These are phyloP conservation scores for Aspergillus heteromorphus DNA, from an alignment of 495 filamentous ascomycete genomes.

Conservation along the genomic window DNA sequence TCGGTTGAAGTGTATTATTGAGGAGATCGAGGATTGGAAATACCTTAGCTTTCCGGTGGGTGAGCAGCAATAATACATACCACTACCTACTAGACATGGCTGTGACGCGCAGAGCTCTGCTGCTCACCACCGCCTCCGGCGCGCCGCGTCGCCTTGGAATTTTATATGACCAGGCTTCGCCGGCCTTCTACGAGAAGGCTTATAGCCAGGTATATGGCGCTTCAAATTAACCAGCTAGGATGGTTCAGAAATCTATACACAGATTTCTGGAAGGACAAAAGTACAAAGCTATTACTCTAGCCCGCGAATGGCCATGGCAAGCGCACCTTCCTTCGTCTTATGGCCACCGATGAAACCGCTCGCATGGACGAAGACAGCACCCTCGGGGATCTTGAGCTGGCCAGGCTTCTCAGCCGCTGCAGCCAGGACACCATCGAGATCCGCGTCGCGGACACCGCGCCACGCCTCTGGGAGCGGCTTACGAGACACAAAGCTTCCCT, in stretches of 20 bases:
- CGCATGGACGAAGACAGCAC: slow-evolving; percentile 88
- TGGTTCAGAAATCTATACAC: no score
- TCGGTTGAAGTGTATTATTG: slow-evolving; percentile 79
- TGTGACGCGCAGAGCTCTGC: no score
- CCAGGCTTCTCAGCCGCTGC: slow-evolving; percentile 46
- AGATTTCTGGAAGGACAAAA: no score
- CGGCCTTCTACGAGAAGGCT: no score
- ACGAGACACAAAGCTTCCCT: slow-evolving; percentile 81
- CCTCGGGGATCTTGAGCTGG: slow-evolving; percentile 42
- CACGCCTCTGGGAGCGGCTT: slow-evolving; percentile 86
- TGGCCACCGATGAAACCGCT: slow-evolving; percentile 96
- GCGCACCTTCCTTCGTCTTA: slow-evolving; percentile 80
- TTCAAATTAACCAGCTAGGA: no score
- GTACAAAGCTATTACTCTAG: slow-evolving; percentile 53
- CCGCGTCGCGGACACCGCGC: slow-evolving; percentile 82
- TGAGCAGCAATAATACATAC: no score
- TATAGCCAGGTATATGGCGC: no score
- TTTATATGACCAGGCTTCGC: no score
- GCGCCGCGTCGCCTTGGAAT: no score
- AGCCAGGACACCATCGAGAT: slow-evolving; percentile 68
- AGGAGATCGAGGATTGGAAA: slow-evolving; percentile 93
- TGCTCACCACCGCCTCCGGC: no score
- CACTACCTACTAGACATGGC: no score
- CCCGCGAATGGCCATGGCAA: slow-evolving; percentile 78
- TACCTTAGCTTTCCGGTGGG: slow-evolving; percentile 57